Evolutionary conservation across 495 filamentous ascomycete genomes (phyloP), one percentile per base, ranked within the genome.

Genomic region (Astrothelium macrocarpum): DNA sequence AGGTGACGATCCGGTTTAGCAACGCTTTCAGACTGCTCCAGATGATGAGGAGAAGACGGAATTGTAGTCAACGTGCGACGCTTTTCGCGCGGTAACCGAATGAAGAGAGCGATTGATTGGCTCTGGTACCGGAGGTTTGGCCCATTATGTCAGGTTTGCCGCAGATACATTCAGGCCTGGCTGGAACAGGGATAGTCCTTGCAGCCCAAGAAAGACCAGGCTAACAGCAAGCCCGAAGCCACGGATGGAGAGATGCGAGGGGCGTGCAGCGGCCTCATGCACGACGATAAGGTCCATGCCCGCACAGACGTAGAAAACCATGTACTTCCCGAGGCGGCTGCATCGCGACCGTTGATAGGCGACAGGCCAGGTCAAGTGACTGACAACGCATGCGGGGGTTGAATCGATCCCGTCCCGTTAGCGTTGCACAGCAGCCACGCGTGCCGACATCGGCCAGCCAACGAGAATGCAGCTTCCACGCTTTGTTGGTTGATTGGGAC

Each of bases 301-400:
- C 53, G 63, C 65, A 65, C 65, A 64, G 67, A 66, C 60, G 32
- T 4, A n/a, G 56, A 53, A 63, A 66, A 67, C 59, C 65, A 62
- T 62, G 63, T 67, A 63, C 67, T 63, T 61, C 59, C 45, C 49
- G 20, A 28, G 23, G 49, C 49, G 23, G 23, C 49, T 56, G 43
- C 43, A 20, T 49, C 43, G 9, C 10, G 18, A 18, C 43, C 49
- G 49, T 28, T 56, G 49, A 56, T 56, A 56, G 49, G 49, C 25
- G 23, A 9, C 49, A 4, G 49, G 26, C 64, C 46, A 78, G 74
- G 83, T 89, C 86, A 88, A 85, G 83, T 89, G 86, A 89, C 78
- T 76, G 77, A 73, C 78, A 80, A 69, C 67, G 73, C 74, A 88
- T 88, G 86, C 86, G 83, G 81, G 72, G 71, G 58, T 20, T 16